Evolutionary conservation across 768 basidiomycete genomes (phyloP).

Genomic region (Russula olivacea): DNA sequence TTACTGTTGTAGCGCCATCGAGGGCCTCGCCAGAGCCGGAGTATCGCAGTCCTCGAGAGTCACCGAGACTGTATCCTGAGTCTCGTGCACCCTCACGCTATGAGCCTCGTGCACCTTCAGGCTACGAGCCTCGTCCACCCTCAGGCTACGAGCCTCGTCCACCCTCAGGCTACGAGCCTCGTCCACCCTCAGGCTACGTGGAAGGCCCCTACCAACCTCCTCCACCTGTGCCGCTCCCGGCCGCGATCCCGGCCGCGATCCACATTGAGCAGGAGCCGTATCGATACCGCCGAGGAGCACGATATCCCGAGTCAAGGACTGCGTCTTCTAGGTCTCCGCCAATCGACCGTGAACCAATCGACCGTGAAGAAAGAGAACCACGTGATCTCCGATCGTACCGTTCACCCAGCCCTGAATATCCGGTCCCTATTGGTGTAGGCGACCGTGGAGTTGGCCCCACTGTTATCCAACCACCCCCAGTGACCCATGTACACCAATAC

Average conservation of each 20-base stretch:
- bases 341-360: neutral
- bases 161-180: neutral
- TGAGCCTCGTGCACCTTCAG: constrained; percentile 1
- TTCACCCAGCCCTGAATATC: neutral
- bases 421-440: neutral
- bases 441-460: constrained; percentile 1
- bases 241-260: neutral
- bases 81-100: constrained; percentile 6
- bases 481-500: constrained; percentile 8
- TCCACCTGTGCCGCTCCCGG: neutral
- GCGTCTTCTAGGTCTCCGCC: constrained; percentile 6
- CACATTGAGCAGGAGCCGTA: constrained; percentile 8
- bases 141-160: constrained; percentile 3
- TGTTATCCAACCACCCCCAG: neutral
- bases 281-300: neutral
- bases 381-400: neutral
- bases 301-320: constrained; percentile 9
- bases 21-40: neutral
- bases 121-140: constrained; percentile 1
- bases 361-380: neutral
- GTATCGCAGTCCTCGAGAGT: constrained; percentile 1
- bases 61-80: neutral
- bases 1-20: neutral
- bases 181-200: neutral
- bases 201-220: neutral